phyloP scores from a whole-genome alignment of 2,329 filamentous ascomycete species.

The Fusarium sp. region DNA sequence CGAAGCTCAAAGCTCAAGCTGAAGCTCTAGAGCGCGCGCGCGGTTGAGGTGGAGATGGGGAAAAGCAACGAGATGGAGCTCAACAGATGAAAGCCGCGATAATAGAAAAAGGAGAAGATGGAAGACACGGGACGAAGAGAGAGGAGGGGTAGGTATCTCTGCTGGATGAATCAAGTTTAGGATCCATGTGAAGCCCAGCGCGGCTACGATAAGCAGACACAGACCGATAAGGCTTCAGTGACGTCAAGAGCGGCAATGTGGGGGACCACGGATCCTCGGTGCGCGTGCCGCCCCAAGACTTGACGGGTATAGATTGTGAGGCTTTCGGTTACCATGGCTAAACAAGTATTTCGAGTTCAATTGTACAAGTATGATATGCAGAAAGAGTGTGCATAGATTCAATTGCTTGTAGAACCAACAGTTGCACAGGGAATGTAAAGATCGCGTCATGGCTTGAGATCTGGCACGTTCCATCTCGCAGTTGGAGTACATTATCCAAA shows the following conservation, averaged over 20 bases:
- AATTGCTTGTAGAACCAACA: not conserved
- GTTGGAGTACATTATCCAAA: not conserved
- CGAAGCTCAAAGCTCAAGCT: slow-evolving; percentile 5
- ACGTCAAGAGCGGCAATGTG: slow-evolving; percentile 32
- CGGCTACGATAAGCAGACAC: slow-evolving; percentile 42
- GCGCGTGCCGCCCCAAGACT: slow-evolving; percentile 27
- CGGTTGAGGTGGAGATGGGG: slow-evolving; percentile 7
- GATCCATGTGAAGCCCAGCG: slow-evolving; percentile 21
- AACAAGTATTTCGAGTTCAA: not conserved
- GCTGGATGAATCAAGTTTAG: slow-evolving; percentile 5
- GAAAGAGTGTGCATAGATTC: not conserved
- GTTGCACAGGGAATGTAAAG: not conserved
- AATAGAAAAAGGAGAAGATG: not conserved
- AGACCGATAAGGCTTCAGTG: slow-evolving; percentile 44
- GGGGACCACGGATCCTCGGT: slow-evolving; percentile 21
- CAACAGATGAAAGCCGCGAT: not conserved
- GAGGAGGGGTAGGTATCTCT: not conserved
- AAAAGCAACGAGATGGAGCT: not conserved
- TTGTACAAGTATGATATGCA: too few relatives aligned
- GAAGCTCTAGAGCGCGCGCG: slow-evolving; percentile 9
- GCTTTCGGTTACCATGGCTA: not conserved
- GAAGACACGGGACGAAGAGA: not conserved
- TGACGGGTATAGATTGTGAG: not conserved
- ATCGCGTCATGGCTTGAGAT: not conserved
- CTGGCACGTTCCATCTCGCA: not conserved